Evolutionary conservation across 345 rosid genomes (phyloP).

Genomic region (Carallia pectinifolia): DNA sequence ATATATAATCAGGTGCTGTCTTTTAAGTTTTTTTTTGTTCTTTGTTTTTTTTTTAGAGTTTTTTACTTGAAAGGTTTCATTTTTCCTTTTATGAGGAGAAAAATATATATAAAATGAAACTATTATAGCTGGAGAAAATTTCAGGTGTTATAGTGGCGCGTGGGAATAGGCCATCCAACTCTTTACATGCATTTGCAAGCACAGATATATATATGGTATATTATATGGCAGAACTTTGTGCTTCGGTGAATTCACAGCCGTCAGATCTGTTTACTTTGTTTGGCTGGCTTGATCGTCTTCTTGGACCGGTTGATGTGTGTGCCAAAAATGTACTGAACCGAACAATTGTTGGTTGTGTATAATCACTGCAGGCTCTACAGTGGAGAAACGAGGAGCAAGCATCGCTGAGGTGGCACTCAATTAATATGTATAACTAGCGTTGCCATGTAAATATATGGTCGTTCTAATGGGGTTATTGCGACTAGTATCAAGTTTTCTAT

Average conservation of each 20-base stretch:
- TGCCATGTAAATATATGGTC: slow-evolving; percentile 8
- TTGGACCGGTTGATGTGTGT: neutral
- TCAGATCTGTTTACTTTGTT: slow-evolving; percentile 1
- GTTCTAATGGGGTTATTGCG: no score
- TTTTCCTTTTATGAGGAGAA: no score
- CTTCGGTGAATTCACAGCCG: neutral
- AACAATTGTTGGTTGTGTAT: neutral
- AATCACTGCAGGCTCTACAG: slow-evolving; percentile 77
- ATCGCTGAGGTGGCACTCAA: slow-evolving; percentile 27
- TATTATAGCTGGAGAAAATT: neutral
- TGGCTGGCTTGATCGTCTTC: slow-evolving; percentile 17
- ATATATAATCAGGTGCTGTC: no score
- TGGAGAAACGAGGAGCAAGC: slow-evolving; percentile 82
- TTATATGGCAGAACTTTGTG: neutral
- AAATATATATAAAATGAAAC: no score
- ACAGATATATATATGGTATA: slow-evolving; percentile 6
- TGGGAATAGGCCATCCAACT: slow-evolving; percentile 39
- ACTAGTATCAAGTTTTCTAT: no score
- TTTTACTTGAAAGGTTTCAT: no score
- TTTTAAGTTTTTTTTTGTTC: no score
- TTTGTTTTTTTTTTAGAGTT: no score
- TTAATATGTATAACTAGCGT: neutral
- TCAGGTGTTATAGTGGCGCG: slow-evolving; percentile 33
- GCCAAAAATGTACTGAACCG: no score
- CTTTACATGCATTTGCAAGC: slow-evolving; percentile 13